Evolutionary conservation across 2,329 filamentous ascomycete species (phyloP), one percentile per base, ranked within the genome.

Genomic region (Coleophoma eucalyptorum): DNA sequence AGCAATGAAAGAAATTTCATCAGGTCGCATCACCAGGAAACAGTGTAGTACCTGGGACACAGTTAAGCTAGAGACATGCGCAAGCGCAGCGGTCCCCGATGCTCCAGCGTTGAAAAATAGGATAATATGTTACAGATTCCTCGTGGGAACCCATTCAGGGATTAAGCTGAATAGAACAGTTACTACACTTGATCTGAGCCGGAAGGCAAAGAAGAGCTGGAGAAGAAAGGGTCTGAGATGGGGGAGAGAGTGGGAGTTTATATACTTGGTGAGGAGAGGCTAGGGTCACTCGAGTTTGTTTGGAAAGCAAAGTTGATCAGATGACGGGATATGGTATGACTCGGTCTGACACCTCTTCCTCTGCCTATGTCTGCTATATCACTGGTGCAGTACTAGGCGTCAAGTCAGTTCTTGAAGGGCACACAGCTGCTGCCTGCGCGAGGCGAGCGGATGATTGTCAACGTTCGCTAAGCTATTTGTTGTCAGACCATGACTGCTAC

Each of bases 21-120:
- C 6, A 8, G 4, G 43, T 87, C 80, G 85, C 85, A 77, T 87
- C 83, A 68, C 80, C 81, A 76, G 76, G 82, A 79, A 76, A 73
- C 79, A 88, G 84, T 88, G 84, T 83, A 78, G 84, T 80, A 81
- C 83, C 78, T 76, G 78, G 81, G 83, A 87, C 83, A 89, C 85
- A 70, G 79, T 87, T 80, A 69, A 65, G 66, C 65, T 61, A 11
- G 21, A 68, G 68, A 67, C 75, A 77, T 84, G 76, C 72, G 83
- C 84, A 86, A 88, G 84, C 83, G 77, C 83, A 87, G 83, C 78
- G 81, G 78, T 57, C 56, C 64, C 70, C 65, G 16, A 26, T 3
- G 62, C 66, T 66, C 69, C 59, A 77, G 60, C 54, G 60, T 49
- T 75, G 88, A 88, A 86, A 87, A 91, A 55, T 45, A 46, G 16